Conservation (phyloP, 2,329 filamentous ascomycete species). For the Tolypocladium endophyticum region DNA sequence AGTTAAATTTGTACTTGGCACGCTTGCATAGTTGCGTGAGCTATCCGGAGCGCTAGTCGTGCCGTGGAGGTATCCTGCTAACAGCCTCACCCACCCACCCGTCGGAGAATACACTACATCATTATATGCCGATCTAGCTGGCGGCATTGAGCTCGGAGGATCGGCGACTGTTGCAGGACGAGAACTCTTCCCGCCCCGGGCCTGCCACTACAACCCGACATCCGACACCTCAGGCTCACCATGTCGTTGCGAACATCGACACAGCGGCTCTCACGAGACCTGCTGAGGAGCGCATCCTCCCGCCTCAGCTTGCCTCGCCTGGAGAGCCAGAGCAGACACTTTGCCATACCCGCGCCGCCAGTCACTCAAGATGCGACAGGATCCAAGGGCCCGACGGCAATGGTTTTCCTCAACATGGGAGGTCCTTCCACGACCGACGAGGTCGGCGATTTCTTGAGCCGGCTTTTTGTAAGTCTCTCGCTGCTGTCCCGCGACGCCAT, state of each 20-base stretch:
- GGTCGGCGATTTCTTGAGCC: conserved; percentile 80
- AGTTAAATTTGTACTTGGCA: conserved; percentile 6
- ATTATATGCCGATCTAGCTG: background rate
- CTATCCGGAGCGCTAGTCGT: background rate
- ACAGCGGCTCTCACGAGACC: conserved; percentile 16
- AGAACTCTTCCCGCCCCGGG: background rate
- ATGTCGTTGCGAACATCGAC: conserved; percentile 22
- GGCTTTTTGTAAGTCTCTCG: conserved; percentile 65
- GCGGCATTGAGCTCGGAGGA: background rate
- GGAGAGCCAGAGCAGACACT: conserved; percentile 17
- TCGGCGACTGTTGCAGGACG: background rate
- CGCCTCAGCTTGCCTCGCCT: conserved; percentile 18
- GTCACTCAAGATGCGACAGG: conserved; percentile 68
- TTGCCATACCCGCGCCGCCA: conserved; percentile 48
- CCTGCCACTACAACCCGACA: background rate
- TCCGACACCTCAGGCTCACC: background rate
- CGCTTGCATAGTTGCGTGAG: background rate
- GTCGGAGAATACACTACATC: background rate
- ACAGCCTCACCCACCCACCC: background rate
- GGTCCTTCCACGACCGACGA: conserved; percentile 82
- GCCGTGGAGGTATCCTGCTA: background rate
- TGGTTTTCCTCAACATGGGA: conserved; percentile 99
- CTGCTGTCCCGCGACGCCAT: background rate
- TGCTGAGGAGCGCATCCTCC: conserved; percentile 14
- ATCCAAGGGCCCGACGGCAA: conserved; percentile 77